These are phyloP conservation scores for Lasiosphaeria hispida DNA, from an alignment of 495 filamentous ascomycete genomes.

Conservation along the genomic window DNA sequence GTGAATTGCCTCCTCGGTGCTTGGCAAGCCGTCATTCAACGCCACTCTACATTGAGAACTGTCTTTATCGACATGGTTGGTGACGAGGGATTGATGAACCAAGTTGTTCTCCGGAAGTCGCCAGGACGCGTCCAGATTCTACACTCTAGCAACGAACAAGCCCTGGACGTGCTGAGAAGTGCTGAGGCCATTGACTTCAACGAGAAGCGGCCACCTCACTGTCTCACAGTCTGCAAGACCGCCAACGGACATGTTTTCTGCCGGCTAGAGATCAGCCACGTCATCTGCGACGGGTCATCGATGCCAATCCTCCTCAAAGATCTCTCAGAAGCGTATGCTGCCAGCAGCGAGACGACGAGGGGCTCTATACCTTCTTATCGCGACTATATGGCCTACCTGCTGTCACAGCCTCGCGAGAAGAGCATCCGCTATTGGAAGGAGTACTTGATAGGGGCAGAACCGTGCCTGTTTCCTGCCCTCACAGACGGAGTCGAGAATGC, in stretches of 20 bases:
- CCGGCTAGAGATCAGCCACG: slow-evolving; percentile 53
- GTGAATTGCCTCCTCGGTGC: slow-evolving; percentile 9
- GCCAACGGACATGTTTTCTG: slow-evolving; percentile 28
- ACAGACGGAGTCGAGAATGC: slow-evolving; percentile 6
- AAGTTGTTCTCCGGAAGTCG: slow-evolving; percentile 22
- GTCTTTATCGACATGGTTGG: slow-evolving; percentile 36
- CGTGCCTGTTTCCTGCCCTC: slow-evolving; percentile 30
- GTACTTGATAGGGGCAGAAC: slow-evolving; percentile 26
- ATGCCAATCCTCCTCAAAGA: slow-evolving; percentile 19
- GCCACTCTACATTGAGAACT: slow-evolving; percentile 39
- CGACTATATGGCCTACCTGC: slow-evolving; percentile 20
- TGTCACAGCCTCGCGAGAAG: slow-evolving; percentile 53
- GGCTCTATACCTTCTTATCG: slow-evolving; percentile 16
- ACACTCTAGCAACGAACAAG: slow-evolving; percentile 42
- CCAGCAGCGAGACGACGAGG: background rate
- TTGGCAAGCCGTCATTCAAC: slow-evolving; percentile 23
- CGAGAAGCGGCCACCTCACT: slow-evolving; percentile 42
- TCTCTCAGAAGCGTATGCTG: slow-evolving; percentile 7
- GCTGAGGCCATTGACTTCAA: slow-evolving; percentile 13
- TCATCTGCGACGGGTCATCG: slow-evolving; percentile 24
- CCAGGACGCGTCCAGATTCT: slow-evolving; percentile 38
- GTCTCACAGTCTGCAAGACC: slow-evolving; percentile 34
- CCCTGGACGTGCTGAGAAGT: background rate
- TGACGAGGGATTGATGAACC: slow-evolving; percentile 25
- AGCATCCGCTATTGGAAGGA: slow-evolving; percentile 23